phyloP scores from a whole-genome alignment of 257 asterid species.

The Nicotiana obtusifolia region DNA sequence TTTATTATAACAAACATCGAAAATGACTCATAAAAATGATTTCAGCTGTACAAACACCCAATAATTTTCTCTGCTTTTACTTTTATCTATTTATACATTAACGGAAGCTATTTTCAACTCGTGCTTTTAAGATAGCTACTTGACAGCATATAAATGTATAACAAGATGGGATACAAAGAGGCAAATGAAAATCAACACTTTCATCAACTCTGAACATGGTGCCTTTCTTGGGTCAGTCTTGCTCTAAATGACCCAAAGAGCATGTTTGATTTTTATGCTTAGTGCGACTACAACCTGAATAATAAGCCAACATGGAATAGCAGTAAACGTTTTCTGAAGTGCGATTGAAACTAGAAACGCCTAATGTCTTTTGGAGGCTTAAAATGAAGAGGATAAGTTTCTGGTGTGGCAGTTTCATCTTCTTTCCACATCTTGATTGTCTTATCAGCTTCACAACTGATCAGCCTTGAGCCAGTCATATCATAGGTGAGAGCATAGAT shows the following conservation, averaged over 20 bases:
- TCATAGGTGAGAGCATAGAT: slow-evolving; percentile 70
- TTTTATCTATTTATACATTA: background rate
- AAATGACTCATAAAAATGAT: background rate
- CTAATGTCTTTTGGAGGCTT: slow-evolving; percentile 92
- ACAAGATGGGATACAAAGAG: background rate
- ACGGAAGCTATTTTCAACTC: background rate
- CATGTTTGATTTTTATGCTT: background rate
- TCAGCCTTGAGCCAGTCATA: slow-evolving; percentile 71
- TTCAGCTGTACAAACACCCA: background rate
- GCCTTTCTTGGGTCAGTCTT: background rate
- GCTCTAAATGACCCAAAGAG: background rate
- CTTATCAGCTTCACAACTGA: slow-evolving; percentile 91
- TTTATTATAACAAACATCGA: no score
- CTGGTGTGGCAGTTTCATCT: slow-evolving; percentile 80
- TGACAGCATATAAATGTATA: background rate
- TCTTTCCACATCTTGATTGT: slow-evolving; percentile 99
- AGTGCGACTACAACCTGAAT: no score
- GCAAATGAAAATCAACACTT: background rate
- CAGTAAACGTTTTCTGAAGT: background rate
- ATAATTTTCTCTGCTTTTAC: background rate
- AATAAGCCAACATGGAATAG: no score
- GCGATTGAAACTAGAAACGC: slow-evolving; percentile 39
- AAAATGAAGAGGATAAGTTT: slow-evolving; percentile 85
- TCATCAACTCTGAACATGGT: background rate
- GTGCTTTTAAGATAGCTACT: background rate